These are phyloP conservation scores for Gossypioides kirkii DNA, from an alignment of 345 rosid species.

Conservation along the genomic window DNA sequence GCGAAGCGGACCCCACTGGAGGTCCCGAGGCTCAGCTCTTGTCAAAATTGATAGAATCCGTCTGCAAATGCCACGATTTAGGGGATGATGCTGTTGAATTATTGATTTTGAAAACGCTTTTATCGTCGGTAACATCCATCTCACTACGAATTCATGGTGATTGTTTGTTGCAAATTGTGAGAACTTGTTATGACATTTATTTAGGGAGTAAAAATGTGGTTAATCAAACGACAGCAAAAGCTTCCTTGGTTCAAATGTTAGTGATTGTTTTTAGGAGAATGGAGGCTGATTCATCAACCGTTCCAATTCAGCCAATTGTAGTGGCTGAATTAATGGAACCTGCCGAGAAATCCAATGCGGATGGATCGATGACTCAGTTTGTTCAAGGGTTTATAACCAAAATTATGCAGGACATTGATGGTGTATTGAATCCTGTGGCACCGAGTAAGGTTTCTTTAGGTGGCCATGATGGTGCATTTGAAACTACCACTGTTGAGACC, in stretches of 20 bases:
- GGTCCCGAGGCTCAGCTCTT: conserved; percentile 63
- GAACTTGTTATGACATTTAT: conserved; percentile 94
- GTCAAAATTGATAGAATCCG: conserved; percentile 63
- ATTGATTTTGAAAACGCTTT: conserved; percentile 64
- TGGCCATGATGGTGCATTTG: conserved; percentile 69
- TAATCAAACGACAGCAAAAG: conserved; percentile 92
- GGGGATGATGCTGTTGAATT: conserved; percentile 82
- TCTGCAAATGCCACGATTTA: conserved; percentile 78
- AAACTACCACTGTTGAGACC: conserved; percentile 58
- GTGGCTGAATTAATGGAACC: conserved; percentile 99
- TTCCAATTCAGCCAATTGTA: conserved; percentile 93
- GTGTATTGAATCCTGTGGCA: conserved; percentile 31
- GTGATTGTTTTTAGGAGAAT: conserved; percentile 95
- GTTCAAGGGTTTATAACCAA: conserved; percentile 41
- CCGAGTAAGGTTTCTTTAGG: conserved; percentile 28
- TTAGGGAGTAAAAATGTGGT: conserved; percentile 85
- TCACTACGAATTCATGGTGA: conserved; percentile 90
- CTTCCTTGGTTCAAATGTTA: conserved; percentile 91
- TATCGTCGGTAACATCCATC: conserved; percentile 84
- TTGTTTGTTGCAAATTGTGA: conserved; percentile 75
- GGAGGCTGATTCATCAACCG: conserved; percentile 97
- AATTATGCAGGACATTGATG: conserved; percentile 52
- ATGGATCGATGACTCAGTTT: conserved; percentile 40
- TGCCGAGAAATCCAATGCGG: conserved; percentile 52
- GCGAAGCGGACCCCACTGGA: conserved; percentile 88